Evolutionary conservation across 1,284 basidiomycete genomes (phyloP).

Genomic region (Gymnopus androsaceus): DNA sequence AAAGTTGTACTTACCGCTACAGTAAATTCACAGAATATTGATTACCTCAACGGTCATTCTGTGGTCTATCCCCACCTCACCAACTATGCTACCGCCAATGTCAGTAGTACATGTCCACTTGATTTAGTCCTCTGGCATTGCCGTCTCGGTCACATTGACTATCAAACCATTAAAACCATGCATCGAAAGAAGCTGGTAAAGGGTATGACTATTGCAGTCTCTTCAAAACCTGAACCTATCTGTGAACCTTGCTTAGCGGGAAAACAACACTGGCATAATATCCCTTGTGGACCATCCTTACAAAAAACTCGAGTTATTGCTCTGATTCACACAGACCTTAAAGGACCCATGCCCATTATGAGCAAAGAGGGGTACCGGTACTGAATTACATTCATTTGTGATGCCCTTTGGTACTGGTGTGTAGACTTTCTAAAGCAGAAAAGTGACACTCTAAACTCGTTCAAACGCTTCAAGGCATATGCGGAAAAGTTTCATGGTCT

Average conservation of each 20-base stretch:
- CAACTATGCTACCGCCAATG: too few relatives aligned
- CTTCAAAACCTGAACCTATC: constrained; percentile 22
- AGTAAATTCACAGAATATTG: constrained; percentile 17
- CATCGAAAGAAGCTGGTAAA: background rate
- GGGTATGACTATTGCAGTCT: background rate
- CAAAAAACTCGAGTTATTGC: constrained; percentile 21
- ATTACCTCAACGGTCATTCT: constrained; percentile 10
- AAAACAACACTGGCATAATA: constrained; percentile 27
- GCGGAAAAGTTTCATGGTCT: constrained; percentile 27
- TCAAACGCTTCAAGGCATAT: constrained; percentile 33
- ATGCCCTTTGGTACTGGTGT: constrained; percentile 25
- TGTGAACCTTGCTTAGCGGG: constrained; percentile 32
- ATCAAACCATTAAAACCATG: background rate
- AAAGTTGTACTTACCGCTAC: constrained; percentile 18
- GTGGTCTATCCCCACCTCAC: too few relatives aligned
- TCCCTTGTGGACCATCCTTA: constrained; percentile 18
- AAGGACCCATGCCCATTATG: constrained; percentile 30
- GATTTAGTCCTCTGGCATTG: constrained; percentile 29
- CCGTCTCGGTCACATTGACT: constrained; percentile 24
- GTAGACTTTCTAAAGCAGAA: constrained; percentile 32
- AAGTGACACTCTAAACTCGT: constrained; percentile 30
- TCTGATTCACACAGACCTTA: constrained; percentile 37
- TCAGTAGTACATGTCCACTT: constrained; percentile 19
- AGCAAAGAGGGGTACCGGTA: constrained; percentile 31
- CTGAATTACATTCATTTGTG: constrained; percentile 38